Evolutionary conservation across 495 filamentous ascomycete genomes (phyloP).

Genomic region (Annulohypoxylon nitens): DNA sequence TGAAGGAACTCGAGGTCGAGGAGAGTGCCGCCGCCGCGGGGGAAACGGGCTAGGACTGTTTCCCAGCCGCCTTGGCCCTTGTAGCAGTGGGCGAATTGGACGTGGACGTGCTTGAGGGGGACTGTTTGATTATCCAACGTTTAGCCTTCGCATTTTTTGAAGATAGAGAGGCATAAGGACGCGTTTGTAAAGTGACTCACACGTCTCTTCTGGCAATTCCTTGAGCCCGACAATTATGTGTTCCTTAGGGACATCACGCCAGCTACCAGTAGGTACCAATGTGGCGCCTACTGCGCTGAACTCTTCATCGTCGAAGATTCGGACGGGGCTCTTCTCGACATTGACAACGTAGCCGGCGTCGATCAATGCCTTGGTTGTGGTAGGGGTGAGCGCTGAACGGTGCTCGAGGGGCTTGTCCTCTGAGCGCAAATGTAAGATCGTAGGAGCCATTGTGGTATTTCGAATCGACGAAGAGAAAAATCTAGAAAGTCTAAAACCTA

Average conservation of each 20-base stretch:
- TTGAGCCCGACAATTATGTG: slow-evolving; percentile 93
- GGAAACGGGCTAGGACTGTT: slow-evolving; percentile 82
- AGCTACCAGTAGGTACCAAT: slow-evolving; percentile 85
- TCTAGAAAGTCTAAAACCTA: not conserved
- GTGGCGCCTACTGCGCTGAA: slow-evolving; percentile 74
- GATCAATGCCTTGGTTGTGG: slow-evolving; percentile 81
- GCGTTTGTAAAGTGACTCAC: slow-evolving; percentile 52
- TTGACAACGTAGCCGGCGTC: slow-evolving; percentile 87
- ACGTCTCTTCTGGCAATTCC: slow-evolving; percentile 90
- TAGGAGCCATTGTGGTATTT: slow-evolving; percentile 47
- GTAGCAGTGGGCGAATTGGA: slow-evolving; percentile 79
- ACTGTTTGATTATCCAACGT: slow-evolving; percentile 54
- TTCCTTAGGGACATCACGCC: slow-evolving; percentile 79
- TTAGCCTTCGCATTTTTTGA: slow-evolving; percentile 15
- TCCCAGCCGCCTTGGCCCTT: slow-evolving; percentile 84
- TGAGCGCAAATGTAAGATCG: slow-evolving; percentile 60
- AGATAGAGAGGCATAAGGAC: not conserved
- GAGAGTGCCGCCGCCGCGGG: slow-evolving; percentile 83
- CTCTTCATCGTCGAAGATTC: slow-evolving; percentile 86
- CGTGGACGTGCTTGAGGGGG: slow-evolving; percentile 86
- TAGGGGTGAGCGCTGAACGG: slow-evolving; percentile 66
- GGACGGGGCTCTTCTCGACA: slow-evolving; percentile 81
- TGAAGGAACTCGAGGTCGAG: slow-evolving; percentile 94
- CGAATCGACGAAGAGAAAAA: not conserved
- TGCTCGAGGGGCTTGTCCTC: slow-evolving; percentile 71